These are phyloP conservation scores for Lotmaria passim DNA, from an alignment of 208 protist species.

Conservation along the genomic window DNA sequence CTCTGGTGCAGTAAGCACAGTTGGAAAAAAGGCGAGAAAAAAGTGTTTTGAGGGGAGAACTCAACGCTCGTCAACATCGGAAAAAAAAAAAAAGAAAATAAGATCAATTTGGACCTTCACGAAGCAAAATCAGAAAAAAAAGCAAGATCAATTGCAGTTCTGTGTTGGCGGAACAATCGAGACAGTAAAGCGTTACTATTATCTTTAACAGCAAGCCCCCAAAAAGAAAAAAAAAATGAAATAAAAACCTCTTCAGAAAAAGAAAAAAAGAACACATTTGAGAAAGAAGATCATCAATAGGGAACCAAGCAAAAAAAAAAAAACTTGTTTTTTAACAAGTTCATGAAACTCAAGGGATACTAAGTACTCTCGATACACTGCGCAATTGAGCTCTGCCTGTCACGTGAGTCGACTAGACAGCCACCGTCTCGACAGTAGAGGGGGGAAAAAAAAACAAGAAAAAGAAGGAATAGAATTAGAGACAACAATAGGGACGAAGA, in stretches of 20 bases:
- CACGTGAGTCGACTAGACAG: too few species aligned
- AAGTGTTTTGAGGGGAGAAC: too few species aligned
- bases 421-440: too few species aligned
- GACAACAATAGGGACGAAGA: neutral
- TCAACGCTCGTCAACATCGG: neutral
- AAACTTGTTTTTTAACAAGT: neutral
- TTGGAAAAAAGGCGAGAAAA: too few species aligned
- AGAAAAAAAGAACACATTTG: neutral
- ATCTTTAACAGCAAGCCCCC: neutral
- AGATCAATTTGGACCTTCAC: neutral
- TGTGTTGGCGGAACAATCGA: too few species aligned
- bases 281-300: conserved; percentile 13
- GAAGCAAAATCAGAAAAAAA: too few species aligned
- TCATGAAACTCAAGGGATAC: too few species aligned
- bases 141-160: too few species aligned
- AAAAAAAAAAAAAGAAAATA: neutral
- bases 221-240: conserved; percentile 15
- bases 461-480: conserved; percentile 4
- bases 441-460: conserved; percentile 12
- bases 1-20: neutral
- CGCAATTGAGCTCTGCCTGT: too few species aligned
- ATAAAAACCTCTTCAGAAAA: too few species aligned
- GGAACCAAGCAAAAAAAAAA: neutral
- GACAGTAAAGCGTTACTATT: too few species aligned
- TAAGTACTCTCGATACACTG: too few species aligned